These are phyloP conservation scores for Cyclotella atomus DNA, from an alignment of 108 stramenopile species.

Conservation along the genomic window DNA sequence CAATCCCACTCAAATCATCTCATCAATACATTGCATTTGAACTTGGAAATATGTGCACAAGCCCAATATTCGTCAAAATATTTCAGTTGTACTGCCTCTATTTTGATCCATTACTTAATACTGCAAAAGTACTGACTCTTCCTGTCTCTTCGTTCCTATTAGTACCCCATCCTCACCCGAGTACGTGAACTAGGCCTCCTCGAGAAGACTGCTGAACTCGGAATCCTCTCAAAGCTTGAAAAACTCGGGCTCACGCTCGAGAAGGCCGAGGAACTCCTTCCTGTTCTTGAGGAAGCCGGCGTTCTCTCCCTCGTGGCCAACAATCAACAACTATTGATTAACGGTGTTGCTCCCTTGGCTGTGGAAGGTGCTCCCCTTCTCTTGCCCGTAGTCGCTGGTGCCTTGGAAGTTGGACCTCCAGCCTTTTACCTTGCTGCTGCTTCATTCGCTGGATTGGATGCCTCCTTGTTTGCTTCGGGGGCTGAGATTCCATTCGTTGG, in stretches of 20 bases:
- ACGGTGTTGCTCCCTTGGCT: constrained; percentile 74
- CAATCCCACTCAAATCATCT: too few species aligned
- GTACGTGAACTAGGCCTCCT: constrained; percentile 87
- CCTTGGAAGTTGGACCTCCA: constrained; percentile 71
- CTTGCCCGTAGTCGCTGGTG: constrained; percentile 77
- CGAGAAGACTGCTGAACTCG: constrained; percentile 76
- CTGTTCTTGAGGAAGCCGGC: constrained; percentile 71
- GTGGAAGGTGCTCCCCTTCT: constrained; percentile 84
- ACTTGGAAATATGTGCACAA: too few species aligned
- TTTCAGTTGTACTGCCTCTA: too few species aligned
- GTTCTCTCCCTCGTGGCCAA: constrained; percentile 74
- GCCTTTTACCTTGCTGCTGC: constrained; percentile 78
- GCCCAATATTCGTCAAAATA: too few species aligned
- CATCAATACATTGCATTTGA: too few species aligned
- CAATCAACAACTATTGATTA: constrained; percentile 88
- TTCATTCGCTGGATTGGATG: constrained; percentile 57
- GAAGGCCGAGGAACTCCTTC: constrained; percentile 75
- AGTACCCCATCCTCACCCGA: constrained; percentile 85
- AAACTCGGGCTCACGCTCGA: constrained; percentile 77
- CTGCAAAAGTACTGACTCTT: too few species aligned
- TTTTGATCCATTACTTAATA: too few species aligned
- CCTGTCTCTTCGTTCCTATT: neutral
- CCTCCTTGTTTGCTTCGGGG: constrained; percentile 54
- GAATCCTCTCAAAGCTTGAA: constrained; percentile 84
- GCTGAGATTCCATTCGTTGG: constrained; percentile 84